A percentile compares a stretch with the other conserved stretches of the same genome.
These are phyloP conservation scores for Amoebophrya sp. DNA, from an alignment of 169 alveolate genomes.

Conservation along the genomic window DNA sequence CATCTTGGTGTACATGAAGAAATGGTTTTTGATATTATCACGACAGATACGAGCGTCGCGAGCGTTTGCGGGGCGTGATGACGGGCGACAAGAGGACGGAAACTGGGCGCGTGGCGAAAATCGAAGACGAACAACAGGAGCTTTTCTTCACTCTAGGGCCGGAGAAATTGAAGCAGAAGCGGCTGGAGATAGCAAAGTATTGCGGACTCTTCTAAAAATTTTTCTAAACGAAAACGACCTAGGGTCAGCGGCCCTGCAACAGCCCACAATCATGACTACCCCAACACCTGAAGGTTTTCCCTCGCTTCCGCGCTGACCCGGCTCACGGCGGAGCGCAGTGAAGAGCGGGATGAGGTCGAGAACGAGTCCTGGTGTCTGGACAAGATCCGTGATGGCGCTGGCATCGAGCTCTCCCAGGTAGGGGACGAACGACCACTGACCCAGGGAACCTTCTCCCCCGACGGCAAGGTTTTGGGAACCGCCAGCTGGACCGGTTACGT, in stretches of 20 bases:
- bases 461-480: not conserved
- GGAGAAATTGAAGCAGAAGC: not conserved
- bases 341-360: not conserved
- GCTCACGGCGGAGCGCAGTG: not conserved
- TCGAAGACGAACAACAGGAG: not conserved
- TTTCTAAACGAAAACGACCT: not conserved
- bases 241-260: not conserved
- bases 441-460: conserved; percentile 25
- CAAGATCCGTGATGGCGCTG: not conserved
- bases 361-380: not conserved
- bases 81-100: not conserved
- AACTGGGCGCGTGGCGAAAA: not conserved
- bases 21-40: too few species aligned
- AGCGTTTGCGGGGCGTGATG: not conserved
- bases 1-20: too few species aligned
- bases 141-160: not conserved
- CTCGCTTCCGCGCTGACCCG: not conserved
- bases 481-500: conserved; percentile 15
- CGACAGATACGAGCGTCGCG: not conserved
- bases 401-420: conserved; percentile 13
- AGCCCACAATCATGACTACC: not conserved
- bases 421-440: conserved; percentile 37
- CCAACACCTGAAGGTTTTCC: not conserved
- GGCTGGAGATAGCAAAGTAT: not conserved
- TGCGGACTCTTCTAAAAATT: not conserved